These are phyloP conservation scores for Prunus mume DNA, from an alignment of 306 rosid genomes.

Conservation along the genomic window DNA sequence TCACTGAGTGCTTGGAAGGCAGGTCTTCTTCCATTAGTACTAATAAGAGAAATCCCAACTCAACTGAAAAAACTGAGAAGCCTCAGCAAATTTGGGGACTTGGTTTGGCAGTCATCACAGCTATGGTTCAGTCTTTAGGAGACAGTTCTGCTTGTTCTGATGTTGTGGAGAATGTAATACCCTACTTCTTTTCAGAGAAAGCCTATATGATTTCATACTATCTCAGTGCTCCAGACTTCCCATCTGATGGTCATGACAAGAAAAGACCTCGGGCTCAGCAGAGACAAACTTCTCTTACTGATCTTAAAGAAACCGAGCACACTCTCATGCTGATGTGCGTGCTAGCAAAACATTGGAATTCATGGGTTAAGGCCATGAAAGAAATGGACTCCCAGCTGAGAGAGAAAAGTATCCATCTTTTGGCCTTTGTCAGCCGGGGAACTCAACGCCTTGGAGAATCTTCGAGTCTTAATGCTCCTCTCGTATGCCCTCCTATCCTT, in stretches of 20 bases:
- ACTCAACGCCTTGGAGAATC: slow-evolving; percentile 62
- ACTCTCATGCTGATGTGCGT: slow-evolving; percentile 82
- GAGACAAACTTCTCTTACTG: slow-evolving; percentile 54
- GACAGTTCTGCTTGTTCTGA: slow-evolving; percentile 64
- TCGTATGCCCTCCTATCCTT: slow-evolving; percentile 67
- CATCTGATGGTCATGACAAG: slow-evolving; percentile 71
- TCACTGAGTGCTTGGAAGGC: slow-evolving; percentile 48
- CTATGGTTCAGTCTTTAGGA: slow-evolving; percentile 83
- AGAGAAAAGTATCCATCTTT: slow-evolving; percentile 89
- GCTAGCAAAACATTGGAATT: slow-evolving; percentile 74
- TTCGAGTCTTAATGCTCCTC: slow-evolving; percentile 47
- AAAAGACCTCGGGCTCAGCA: slow-evolving; percentile 71
- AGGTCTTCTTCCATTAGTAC: slow-evolving; percentile 31
- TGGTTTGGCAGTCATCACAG: slow-evolving; percentile 82
- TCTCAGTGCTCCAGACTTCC: slow-evolving; percentile 72
- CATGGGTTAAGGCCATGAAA: slow-evolving; percentile 76
- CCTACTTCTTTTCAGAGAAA: slow-evolving; percentile 80
- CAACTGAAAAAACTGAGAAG: slow-evolving; percentile 46
- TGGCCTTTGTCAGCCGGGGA: slow-evolving; percentile 87
- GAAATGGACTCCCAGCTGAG: slow-evolving; percentile 69
- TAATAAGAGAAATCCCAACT: slow-evolving; percentile 32
- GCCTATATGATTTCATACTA: slow-evolving; percentile 57
- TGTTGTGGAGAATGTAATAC: slow-evolving; percentile 68
- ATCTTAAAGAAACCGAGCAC: slow-evolving; percentile 78
- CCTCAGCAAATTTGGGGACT: slow-evolving; percentile 82